A percentile compares a stretch with the other conserved stretches of the same genome.
phyloP scores from a whole-genome alignment of 1,139 yeast genomes.

The Pichia sp. region DNA sequence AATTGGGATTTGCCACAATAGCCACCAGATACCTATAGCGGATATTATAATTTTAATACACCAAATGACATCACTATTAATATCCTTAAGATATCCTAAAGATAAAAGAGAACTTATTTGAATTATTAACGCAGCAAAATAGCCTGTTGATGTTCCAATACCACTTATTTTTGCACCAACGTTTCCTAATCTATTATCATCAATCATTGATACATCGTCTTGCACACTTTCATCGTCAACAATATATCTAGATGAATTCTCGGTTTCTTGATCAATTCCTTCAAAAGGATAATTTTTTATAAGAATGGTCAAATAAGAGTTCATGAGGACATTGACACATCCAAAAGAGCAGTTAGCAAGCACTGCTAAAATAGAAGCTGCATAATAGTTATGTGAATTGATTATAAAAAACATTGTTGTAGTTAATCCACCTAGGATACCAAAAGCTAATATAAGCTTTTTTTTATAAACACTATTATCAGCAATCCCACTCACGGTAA shows the following conservation, averaged over 20 bases:
- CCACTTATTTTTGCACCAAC: slow-evolving; percentile 49
- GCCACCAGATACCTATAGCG: slow-evolving; percentile 67
- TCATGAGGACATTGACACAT: slow-evolving; percentile 70
- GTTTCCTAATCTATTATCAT: slow-evolving; percentile 25
- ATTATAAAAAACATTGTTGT: slow-evolving; percentile 43
- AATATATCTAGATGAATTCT: neutral
- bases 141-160: slow-evolving; percentile 60
- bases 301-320: slow-evolving; percentile 56
- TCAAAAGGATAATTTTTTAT: slow-evolving; percentile 33
- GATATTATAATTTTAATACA: slow-evolving; percentile 47
- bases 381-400: slow-evolving; percentile 41
- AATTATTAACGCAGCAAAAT: slow-evolving; percentile 55
- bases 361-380: slow-evolving; percentile 51
- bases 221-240: neutral
- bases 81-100: slow-evolving; percentile 31
- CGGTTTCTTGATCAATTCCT: neutral
- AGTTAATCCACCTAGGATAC: slow-evolving; percentile 46
- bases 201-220: slow-evolving; percentile 1
- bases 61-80: slow-evolving; percentile 24
- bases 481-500: slow-evolving; percentile 62
- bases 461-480: slow-evolving; percentile 52
- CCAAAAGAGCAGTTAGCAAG: slow-evolving; percentile 64
- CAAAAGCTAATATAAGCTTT: slow-evolving; percentile 45
- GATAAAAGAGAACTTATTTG: slow-evolving; percentile 51
- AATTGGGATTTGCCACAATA: slow-evolving; percentile 56